Evolutionary conservation across 1,284 basidiomycete species (phyloP).

Genomic region (Fereydounia khargensis): DNA sequence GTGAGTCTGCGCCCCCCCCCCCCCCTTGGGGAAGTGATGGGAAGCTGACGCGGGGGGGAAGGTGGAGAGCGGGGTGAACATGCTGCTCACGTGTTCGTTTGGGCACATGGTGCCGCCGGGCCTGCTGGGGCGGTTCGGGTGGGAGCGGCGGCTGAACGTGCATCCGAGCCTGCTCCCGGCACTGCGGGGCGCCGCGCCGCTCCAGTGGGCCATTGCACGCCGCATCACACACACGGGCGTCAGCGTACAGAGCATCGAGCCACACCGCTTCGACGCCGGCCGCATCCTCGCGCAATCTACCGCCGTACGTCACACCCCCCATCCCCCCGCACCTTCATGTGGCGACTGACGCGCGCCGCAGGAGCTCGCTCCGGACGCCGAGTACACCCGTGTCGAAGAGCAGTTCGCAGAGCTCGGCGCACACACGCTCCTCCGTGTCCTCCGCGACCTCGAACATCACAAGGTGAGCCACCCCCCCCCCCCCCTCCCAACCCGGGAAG

Average conservation of each 20-base stretch:
- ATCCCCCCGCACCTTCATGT: too few relatives aligned
- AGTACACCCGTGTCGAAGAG: too few relatives aligned
- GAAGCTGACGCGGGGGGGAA: too few relatives aligned
- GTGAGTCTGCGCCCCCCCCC: slow-evolving; percentile 72
- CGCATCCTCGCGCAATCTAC: slow-evolving; percentile 16
- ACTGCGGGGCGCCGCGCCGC: slow-evolving; percentile 88
- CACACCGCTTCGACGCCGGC: slow-evolving; percentile 38
- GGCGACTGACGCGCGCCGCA: too few relatives aligned
- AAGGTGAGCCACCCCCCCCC: too few relatives aligned
- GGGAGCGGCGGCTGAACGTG: slow-evolving; percentile 74
- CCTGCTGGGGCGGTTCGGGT: slow-evolving; percentile 69
- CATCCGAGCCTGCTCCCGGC: slow-evolving; percentile 85
- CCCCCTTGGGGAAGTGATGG: slow-evolving; percentile 87
- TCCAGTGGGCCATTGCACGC: slow-evolving; percentile 72
- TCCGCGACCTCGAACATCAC: slow-evolving; percentile 65
- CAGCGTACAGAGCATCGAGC: slow-evolving; percentile 38
- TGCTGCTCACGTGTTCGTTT: slow-evolving; percentile 88
- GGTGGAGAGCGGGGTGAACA: slow-evolving; percentile 7
- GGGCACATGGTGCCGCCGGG: slow-evolving; percentile 76
- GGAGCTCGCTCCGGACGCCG: too few relatives aligned
- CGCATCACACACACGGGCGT: slow-evolving; percentile 28
- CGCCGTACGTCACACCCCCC: too few relatives aligned
- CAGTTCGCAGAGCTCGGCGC: slow-evolving; percentile 69
- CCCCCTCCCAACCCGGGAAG: too few relatives aligned
- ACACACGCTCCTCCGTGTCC: slow-evolving; percentile 68